phyloP scores from a whole-genome alignment of 139 green algal genomes.

The Haematococcus sp. region DNA sequence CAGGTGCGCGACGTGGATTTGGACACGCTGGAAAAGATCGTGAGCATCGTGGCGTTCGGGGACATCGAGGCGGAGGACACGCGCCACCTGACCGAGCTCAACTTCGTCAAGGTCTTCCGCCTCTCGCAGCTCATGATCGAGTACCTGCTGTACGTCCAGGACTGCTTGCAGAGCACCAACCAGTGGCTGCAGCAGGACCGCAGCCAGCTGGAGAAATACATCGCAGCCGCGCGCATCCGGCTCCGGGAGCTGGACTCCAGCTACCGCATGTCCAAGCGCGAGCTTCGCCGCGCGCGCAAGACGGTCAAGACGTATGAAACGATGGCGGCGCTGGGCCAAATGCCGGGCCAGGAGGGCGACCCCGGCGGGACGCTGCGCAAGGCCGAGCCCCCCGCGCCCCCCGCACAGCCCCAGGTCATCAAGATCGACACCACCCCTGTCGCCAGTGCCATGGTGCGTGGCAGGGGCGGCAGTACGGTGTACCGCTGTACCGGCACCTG shows the following conservation, averaged over 20 bases:
- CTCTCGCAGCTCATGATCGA: conserved; percentile 74
- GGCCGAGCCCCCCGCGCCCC: neutral
- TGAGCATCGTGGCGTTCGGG: conserved; percentile 55
- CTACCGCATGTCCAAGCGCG: conserved; percentile 35
- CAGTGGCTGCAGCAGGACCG: conserved; percentile 44
- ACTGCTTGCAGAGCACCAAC: conserved; percentile 57
- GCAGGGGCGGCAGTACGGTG: no score
- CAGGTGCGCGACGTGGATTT: conserved; percentile 63
- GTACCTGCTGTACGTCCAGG: conserved; percentile 83
- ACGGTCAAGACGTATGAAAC: conserved; percentile 59
- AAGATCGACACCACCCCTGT: neutral
- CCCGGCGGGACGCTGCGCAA: neutral
- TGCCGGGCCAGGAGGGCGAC: neutral
- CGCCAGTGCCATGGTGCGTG: neutral
- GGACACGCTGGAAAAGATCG: conserved; percentile 59
- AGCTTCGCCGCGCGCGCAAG: conserved; percentile 41
- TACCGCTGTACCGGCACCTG: no score
- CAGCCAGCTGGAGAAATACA: conserved; percentile 34
- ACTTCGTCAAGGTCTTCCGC: conserved; percentile 67
- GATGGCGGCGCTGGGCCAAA: conserved; percentile 26
- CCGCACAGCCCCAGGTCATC: neutral
- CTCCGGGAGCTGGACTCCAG: conserved; percentile 41
- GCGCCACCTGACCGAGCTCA: conserved; percentile 61
- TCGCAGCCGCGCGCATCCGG: conserved; percentile 33
- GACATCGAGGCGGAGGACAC: conserved; percentile 72